A percentile compares a stretch with the other conserved stretches of the same genome.
Evolutionary conservation across 139 green algal species (phyloP).

Genomic region (Tetradesmus lagerheimii): DNA sequence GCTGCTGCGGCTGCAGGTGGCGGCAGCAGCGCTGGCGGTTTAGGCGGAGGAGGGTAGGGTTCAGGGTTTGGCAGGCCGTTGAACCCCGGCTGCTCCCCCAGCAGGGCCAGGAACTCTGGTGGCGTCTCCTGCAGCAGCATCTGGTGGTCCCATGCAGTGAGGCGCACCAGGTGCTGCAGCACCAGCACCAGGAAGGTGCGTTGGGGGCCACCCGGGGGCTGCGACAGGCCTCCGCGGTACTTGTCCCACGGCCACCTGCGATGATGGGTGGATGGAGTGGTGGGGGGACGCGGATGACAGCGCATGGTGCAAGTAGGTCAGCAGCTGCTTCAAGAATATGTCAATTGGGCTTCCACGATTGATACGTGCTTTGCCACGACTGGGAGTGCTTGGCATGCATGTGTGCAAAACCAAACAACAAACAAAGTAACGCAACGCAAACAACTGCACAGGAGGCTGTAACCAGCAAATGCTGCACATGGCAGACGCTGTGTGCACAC

Average conservation of each 20-base stretch:
- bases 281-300: too few species aligned
- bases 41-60: constrained; percentile 14
- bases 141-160: constrained; percentile 71
- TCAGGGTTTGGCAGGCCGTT: constrained; percentile 44
- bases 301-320: constrained; percentile 76
- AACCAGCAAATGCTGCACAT: too few species aligned
- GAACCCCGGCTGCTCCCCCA: constrained; percentile 67
- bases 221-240: constrained; percentile 48
- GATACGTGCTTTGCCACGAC: constrained; percentile 32
- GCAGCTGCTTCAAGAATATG: too few species aligned
- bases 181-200: constrained; percentile 75
- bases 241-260: constrained; percentile 90
- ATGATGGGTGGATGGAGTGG: too few species aligned
- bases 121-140: constrained; percentile 58
- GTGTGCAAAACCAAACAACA: too few species aligned
- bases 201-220: constrained; percentile 75
- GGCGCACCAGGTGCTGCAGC: constrained; percentile 74
- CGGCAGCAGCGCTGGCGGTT: constrained; percentile 26
- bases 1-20: background rate
- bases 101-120: constrained; percentile 64
- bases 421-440: too few species aligned
- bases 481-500: background rate
- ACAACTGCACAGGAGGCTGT: too few species aligned
- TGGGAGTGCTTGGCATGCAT: constrained; percentile 18
- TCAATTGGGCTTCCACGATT: too few species aligned